phyloP scores from a whole-genome alignment of 1,139 yeast genomes.

The Yamadazyma triangularis region DNA sequence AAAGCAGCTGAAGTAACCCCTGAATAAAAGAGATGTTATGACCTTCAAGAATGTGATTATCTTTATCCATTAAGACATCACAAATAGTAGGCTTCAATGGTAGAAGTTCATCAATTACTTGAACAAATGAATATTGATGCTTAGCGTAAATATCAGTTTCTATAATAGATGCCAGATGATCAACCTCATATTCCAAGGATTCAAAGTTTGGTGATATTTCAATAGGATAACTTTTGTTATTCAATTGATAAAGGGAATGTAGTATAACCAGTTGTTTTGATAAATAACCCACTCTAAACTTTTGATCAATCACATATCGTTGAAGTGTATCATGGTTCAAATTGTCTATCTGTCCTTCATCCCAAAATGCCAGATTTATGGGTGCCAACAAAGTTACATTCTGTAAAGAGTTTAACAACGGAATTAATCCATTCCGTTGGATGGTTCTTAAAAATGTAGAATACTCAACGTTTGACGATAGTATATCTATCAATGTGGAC shows the following conservation, averaged over 20 bases:
- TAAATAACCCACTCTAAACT: constrained; percentile 32
- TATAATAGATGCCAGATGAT: constrained; percentile 48
- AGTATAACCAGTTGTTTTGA: constrained; percentile 22
- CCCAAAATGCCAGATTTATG: constrained; percentile 70
- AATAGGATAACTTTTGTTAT: constrained; percentile 21
- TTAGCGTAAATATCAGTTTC: constrained; percentile 64
- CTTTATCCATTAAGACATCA: constrained; percentile 24
- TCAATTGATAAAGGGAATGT: constrained; percentile 24
- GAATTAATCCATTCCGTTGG: constrained; percentile 67
- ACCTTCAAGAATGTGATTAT: constrained; percentile 13
- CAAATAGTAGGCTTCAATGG: constrained; percentile 41
- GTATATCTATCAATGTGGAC: constrained; percentile 66
- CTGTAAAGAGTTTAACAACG: constrained; percentile 56
- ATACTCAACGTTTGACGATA: constrained; percentile 71
- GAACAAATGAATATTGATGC: constrained; percentile 68
- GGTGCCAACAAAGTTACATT: constrained; percentile 85
- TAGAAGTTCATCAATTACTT: constrained; percentile 58
- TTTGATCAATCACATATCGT: constrained; percentile 34
- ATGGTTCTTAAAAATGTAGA: constrained; percentile 62
- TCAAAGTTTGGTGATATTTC: constrained; percentile 26
- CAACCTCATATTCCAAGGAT: constrained; percentile 36
- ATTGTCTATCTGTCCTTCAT: neutral
- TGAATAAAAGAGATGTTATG: constrained; percentile 23
- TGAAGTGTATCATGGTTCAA: constrained; percentile 15
- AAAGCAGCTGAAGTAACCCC: constrained; percentile 29